These are phyloP conservation scores for Trichoderma gamsii DNA, from an alignment of 495 filamentous ascomycete species.

Conservation along the genomic window DNA sequence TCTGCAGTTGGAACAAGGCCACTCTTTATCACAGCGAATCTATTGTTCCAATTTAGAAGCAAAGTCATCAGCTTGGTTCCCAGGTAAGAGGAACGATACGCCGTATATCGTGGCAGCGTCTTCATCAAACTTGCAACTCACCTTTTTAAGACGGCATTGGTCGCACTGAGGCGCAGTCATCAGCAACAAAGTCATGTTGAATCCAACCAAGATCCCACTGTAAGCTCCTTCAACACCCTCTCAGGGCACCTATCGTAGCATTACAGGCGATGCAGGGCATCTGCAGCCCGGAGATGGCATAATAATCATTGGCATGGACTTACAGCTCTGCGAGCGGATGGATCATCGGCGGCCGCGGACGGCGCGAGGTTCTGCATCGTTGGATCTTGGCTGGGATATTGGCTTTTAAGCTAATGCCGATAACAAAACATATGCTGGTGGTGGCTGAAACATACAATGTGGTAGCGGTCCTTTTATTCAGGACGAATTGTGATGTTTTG, in stretches of 20 bases:
- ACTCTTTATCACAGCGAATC: conserved; percentile 64
- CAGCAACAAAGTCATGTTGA: neutral
- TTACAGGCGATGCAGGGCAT: neutral
- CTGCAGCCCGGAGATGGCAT: neutral
- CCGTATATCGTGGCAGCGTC: neutral
- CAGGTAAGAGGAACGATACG: neutral
- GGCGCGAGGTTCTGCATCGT: conserved; percentile 9
- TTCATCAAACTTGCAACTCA: conserved; percentile 44
- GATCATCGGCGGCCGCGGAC: conserved; percentile 9
- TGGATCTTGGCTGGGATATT: neutral
- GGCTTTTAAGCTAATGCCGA: neutral
- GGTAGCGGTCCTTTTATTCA: neutral
- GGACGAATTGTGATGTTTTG: neutral
- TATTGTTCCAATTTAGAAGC: conserved; percentile 22
- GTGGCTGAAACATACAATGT: neutral
- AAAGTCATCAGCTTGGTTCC: conserved; percentile 24
- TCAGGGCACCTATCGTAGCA: neutral
- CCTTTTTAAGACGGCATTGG: conserved; percentile 44
- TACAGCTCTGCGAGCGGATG: neutral
- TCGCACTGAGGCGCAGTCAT: conserved; percentile 25
- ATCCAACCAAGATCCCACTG: neutral
- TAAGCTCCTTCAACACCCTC: neutral
- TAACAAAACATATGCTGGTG: neutral
- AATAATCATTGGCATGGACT: neutral
- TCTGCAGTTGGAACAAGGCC: conserved; percentile 61